Conservation (phyloP, 2,329 filamentous ascomycete genomes). For the Blastomyces percursus region DNA sequence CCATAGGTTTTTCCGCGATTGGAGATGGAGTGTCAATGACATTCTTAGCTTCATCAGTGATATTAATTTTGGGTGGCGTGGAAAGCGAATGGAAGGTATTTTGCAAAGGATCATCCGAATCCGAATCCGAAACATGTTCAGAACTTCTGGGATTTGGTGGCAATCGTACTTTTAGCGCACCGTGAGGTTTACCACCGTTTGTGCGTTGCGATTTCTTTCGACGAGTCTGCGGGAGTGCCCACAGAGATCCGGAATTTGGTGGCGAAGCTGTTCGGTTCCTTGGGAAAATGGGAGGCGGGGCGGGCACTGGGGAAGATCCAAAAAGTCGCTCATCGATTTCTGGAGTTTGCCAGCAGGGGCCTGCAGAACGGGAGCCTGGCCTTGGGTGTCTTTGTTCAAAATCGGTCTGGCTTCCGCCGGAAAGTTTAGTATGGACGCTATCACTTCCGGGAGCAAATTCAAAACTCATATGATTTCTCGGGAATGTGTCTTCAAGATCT, state of each 20-base stretch:
- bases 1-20: neutral
- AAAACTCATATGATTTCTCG: neutral
- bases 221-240: conserved; percentile 23
- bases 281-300: conserved; percentile 5
- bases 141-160: conserved; percentile 13
- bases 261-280: conserved; percentile 23
- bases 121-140: conserved; percentile 17
- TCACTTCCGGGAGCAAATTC: neutral
- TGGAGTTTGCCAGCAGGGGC: conserved; percentile 24
- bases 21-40: neutral
- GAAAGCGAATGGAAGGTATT: conserved; percentile 23
- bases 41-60: neutral
- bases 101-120: conserved; percentile 36
- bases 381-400: conserved; percentile 5
- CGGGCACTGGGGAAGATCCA: neutral
- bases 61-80: conserved; percentile 8
- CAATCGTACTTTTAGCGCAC: conserved; percentile 14
- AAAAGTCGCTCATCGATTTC: conserved; percentile 17
- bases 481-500: neutral
- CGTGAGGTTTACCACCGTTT: neutral
- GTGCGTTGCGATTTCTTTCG: conserved; percentile 18
- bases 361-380: conserved; percentile 4
- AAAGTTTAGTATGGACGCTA: too few relatives aligned
- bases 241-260: conserved; percentile 27
- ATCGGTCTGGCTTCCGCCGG: neutral